A percentile compares a stretch with the other conserved stretches of the same genome.
Conservation (phyloP, 164 flowering plant genomes). For the Magnolia changhungtana region DNA sequence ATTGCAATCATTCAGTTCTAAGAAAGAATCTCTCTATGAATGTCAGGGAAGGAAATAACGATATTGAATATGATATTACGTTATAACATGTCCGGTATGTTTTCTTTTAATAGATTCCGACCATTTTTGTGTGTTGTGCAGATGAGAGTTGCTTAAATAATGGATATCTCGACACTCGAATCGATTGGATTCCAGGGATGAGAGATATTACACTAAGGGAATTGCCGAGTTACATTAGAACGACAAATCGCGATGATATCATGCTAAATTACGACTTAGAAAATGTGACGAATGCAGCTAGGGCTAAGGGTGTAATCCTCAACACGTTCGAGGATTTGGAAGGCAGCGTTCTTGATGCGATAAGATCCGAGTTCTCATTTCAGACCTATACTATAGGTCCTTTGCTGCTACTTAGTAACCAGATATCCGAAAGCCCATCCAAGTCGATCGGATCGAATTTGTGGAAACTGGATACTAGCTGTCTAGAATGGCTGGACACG, state of each 20-base stretch:
- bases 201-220: conserved; percentile 3
- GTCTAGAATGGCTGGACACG: conserved; percentile 49
- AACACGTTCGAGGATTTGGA: conserved; percentile 10
- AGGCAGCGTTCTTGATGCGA: not conserved
- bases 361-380: not conserved
- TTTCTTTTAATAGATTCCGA: too few species aligned
- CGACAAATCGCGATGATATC: conserved; percentile 2
- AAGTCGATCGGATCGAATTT: conserved; percentile 14
- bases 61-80: too few species aligned
- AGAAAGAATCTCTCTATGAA: too few species aligned
- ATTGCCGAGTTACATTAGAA: conserved; percentile 6
- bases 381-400: conserved; percentile 1
- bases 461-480: conserved; percentile 42
- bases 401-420: not conserved
- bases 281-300: not conserved
- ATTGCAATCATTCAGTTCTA: too few species aligned
- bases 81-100: too few species aligned
- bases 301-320: conserved; percentile 3
- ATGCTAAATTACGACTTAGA: conserved; percentile 4
- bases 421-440: not conserved
- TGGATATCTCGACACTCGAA: conserved; percentile 5
- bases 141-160: conserved; percentile 4
- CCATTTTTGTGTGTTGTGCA: not conserved
- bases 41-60: too few species aligned
- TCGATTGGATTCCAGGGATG: conserved; percentile 14